Base-by-base conservation (phyloP, 2,329 filamentous ascomycete genomes). In the Monilinia laxa region DNA sequence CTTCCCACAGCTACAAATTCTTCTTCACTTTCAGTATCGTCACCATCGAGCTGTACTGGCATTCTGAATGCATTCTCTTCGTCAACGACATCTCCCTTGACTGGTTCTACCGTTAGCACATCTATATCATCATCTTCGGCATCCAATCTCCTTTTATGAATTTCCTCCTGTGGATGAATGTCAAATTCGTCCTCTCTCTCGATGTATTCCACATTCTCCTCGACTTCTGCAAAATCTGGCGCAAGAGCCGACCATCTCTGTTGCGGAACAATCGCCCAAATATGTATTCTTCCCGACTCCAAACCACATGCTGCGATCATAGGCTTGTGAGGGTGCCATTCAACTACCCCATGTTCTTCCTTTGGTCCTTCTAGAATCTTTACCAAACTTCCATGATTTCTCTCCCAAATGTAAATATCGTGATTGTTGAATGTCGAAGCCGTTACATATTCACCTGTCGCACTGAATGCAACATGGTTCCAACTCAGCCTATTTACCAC, bases 381-480 rank as follows among this genome's bases (percentile, higher is more conserved):
- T 64, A 97, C 93, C 67, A 99, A 81, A 78, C 92, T 97, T 62
- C 95, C 95, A 74, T 96, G 92, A 66, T 90, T 90, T 65, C 95
- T 88, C 79, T 99, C 95, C 95, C 94, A 98, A 38, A 98, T 93
- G 79, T 98, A 98, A 70, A 99, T 91, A 78, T 99, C 94, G 74
- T 97, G 93, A 75, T 99, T 99, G 83, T 98, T 98, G 78, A 93
- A 97, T 2, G 95, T 98, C 35, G 93, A 96, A 0, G 96, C 95
- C 31, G 93, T 93, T 52, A 99, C 93, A 76, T 98, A 98, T 78
- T 99, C 95, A 63, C 93, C 93, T 0, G 91, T 95, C 0, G 92
- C 90, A 75, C 92, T 96, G 77, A 99, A 98, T 0, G 93, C 93
- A 67, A 97, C 93, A 75, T 97, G 93, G 75, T 98, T 99, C 95